Evolutionary conservation across 2,329 filamentous ascomycete genomes (phyloP).

Genomic region (Curvularia sp.): DNA sequence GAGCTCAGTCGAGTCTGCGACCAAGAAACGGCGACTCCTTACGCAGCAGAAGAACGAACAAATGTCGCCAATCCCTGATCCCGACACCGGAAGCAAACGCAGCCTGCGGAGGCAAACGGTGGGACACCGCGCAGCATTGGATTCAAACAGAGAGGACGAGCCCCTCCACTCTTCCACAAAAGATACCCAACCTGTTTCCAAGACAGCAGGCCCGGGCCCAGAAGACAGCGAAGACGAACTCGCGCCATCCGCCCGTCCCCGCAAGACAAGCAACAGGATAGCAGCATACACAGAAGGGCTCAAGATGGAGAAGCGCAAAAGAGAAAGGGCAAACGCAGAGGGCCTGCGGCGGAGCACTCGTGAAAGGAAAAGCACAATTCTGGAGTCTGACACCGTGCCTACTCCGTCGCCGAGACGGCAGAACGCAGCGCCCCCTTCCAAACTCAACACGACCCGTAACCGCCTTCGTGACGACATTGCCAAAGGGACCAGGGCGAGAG

Average conservation of each 20-base stretch:
- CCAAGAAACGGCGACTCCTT: slow-evolving; percentile 35
- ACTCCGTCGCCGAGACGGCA: slow-evolving; percentile 19
- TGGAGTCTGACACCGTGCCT: slow-evolving; percentile 41
- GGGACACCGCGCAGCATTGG: slow-evolving; percentile 13
- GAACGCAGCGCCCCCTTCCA: slow-evolving; percentile 25
- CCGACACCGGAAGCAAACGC: slow-evolving; percentile 22
- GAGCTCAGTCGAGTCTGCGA: slow-evolving; percentile 41
- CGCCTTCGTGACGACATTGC: slow-evolving; percentile 53
- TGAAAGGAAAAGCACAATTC: slow-evolving; percentile 35
- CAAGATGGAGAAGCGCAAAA: slow-evolving; percentile 44
- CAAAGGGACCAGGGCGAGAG: slow-evolving; percentile 52
- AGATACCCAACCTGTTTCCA: slow-evolving; percentile 2
- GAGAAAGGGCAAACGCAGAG: slow-evolving; percentile 18
- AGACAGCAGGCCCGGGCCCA: slow-evolving; percentile 5
- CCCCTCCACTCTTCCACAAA: background rate
- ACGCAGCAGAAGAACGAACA: slow-evolving; percentile 9
- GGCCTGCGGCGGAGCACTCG: slow-evolving; percentile 34
- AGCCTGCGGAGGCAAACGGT: slow-evolving; percentile 7
- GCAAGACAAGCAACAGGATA: slow-evolving; percentile 22
- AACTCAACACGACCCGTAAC: slow-evolving; percentile 50
- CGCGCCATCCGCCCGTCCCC: slow-evolving; percentile 19
- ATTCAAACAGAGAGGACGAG: slow-evolving; percentile 12
- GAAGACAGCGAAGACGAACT: slow-evolving; percentile 38
- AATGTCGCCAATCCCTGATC: background rate
- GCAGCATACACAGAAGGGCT: slow-evolving; percentile 31